Percentiles rank a stretch among this genome's conserved stretches.
Evolutionary conservation across 2,329 filamentous ascomycete genomes (phyloP).

Genomic region (Diaporthe australafricana): DNA sequence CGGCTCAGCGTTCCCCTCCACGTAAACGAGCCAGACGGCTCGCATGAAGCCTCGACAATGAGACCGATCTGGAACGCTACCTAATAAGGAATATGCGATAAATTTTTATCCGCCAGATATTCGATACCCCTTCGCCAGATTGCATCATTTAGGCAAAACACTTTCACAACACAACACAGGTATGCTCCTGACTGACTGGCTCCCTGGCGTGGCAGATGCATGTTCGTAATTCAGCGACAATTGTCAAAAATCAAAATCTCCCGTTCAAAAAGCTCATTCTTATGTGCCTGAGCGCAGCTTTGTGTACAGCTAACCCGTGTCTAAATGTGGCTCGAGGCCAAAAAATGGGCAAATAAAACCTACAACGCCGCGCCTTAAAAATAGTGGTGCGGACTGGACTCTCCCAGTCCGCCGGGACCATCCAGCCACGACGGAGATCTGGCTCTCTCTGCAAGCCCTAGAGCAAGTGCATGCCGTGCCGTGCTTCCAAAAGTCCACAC

Average conservation of each 20-base stretch:
- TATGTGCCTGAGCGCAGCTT: conserved; percentile 22
- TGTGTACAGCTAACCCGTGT: conserved; percentile 30
- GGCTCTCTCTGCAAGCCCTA: background rate
- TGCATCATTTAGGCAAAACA: background rate
- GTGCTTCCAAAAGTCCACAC: background rate
- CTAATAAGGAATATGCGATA: no score
- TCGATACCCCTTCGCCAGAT: background rate
- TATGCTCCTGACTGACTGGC: background rate
- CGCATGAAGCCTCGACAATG: no score
- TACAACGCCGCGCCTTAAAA: conserved; percentile 32
- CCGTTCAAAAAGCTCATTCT: background rate
- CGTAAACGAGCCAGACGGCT: no score
- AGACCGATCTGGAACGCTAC: background rate
- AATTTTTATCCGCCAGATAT: background rate
- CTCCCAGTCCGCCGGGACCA: background rate
- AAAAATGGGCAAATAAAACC: conserved; percentile 14
- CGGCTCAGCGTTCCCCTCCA: background rate
- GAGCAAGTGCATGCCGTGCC: background rate
- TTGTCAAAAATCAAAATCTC: background rate
- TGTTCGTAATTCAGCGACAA: background rate
- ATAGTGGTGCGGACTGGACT: background rate
- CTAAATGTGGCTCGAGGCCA: conserved; percentile 8
- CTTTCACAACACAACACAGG: background rate
- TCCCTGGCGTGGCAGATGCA: no score
- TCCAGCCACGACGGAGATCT: background rate